Conservation (phyloP, 2,329 filamentous ascomycete species). For the Colletotrichum sp. region DNA sequence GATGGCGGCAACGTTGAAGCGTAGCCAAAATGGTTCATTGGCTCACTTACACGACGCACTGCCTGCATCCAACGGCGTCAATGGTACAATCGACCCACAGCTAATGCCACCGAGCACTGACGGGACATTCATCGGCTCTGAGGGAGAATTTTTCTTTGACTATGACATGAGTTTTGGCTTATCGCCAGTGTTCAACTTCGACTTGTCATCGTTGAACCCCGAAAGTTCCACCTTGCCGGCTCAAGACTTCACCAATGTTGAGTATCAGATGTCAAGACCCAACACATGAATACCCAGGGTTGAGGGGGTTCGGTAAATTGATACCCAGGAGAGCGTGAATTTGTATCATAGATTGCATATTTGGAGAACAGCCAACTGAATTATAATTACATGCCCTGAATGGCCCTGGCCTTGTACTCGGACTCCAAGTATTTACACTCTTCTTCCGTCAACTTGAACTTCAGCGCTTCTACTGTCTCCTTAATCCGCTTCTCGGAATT, state of each 20-base stretch:
- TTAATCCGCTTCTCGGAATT: constrained; percentile 63
- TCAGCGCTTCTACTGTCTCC: constrained; percentile 51
- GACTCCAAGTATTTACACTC: constrained; percentile 54
- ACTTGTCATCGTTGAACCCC: constrained; percentile 22
- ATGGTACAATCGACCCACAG: neutral
- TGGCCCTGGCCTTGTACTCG: constrained; percentile 52
- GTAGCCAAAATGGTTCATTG: neutral
- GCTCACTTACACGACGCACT: neutral
- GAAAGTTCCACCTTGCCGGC: neutral
- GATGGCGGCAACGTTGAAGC: constrained; percentile 31
- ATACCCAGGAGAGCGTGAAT: neutral
- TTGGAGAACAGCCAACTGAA: neutral
- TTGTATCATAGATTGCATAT: neutral
- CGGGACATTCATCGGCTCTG: neutral
- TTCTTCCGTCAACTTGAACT: constrained; percentile 8
- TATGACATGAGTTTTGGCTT: constrained; percentile 33
- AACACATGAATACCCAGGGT: neutral
- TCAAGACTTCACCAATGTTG: neutral
- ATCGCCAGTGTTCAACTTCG: constrained; percentile 32
- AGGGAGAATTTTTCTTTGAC: constrained; percentile 22
- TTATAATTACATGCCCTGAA: constrained; percentile 31
- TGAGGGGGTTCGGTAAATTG: neutral
- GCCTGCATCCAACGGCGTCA: neutral
- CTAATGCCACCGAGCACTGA: neutral
- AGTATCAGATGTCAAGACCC: neutral